phyloP scores from a whole-genome alignment of 805 yeast genomes.

The Metschnikowia henanensis region DNA sequence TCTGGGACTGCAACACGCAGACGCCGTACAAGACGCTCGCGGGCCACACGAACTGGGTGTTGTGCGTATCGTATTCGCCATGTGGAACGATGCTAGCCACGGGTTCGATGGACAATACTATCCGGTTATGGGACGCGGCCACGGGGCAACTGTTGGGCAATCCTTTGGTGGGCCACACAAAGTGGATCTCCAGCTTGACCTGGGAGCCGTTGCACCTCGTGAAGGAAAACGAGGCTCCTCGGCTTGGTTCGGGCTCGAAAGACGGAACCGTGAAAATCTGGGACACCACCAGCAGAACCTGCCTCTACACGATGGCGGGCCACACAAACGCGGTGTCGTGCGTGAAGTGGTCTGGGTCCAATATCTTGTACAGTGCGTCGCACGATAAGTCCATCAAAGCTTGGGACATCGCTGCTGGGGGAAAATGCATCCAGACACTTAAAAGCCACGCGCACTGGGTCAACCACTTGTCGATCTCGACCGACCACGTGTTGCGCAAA shows the following conservation, averaged over 20 bases:
- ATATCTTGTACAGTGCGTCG: constrained; percentile 81
- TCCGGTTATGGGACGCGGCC: constrained; percentile 82
- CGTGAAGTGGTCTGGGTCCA: constrained; percentile 96
- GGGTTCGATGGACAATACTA: constrained; percentile 91
- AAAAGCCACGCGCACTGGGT: constrained; percentile 98
- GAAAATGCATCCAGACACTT: constrained; percentile 74
- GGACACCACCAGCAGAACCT: constrained; percentile 74
- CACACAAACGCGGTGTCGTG: constrained; percentile 90
- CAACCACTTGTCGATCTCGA: constrained; percentile 87
- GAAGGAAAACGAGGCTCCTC: constrained; percentile 60
- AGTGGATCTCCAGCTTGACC: constrained; percentile 84
- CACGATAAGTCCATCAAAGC: constrained; percentile 93
- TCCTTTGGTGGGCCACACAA: constrained; percentile 76
- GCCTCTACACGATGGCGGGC: constrained; percentile 74
- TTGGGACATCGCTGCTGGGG: constrained; percentile 79
- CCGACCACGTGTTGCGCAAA: constrained; percentile 82
- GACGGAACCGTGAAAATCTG: constrained; percentile 89
- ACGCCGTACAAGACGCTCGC: constrained; percentile 79
- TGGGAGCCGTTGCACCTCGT: constrained; percentile 95
- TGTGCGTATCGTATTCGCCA: constrained; percentile 90
- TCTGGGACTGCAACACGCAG: constrained; percentile 96
- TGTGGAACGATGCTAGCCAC: constrained; percentile 91
- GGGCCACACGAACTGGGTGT: constrained; percentile 94
- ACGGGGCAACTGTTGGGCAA: constrained; percentile 75
- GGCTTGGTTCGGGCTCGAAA: constrained; percentile 85